A percentile compares a stretch with the other conserved stretches of the same genome.
These are phyloP conservation scores for Trifolium subterraneum DNA, from an alignment of 306 rosid species.

Conservation along the genomic window DNA sequence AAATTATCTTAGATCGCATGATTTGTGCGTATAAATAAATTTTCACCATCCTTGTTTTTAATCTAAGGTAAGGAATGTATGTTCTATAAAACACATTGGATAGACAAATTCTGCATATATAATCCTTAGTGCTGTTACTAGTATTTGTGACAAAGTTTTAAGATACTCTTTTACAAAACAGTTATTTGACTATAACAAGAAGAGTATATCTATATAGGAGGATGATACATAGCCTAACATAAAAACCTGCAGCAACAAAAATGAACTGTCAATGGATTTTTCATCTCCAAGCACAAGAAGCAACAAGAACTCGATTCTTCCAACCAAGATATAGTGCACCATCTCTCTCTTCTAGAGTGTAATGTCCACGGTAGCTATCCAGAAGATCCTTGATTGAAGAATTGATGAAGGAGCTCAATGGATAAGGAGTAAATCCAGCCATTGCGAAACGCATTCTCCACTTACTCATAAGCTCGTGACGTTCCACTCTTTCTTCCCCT, in stretches of 20 bases:
- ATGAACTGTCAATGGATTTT: conserved; percentile 33
- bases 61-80: neutral
- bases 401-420: conserved; percentile 78
- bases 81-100: conserved; percentile 1
- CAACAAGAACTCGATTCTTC: conserved; percentile 67
- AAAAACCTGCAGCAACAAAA: conserved; percentile 43
- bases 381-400: conserved; percentile 78
- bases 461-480: conserved; percentile 72
- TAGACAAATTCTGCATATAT: conserved; percentile 27
- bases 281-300: conserved; percentile 90
- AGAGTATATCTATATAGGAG: conserved; percentile 14
- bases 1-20: too few relatives aligned
- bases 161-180: conserved; percentile 40
- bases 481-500: conserved; percentile 88
- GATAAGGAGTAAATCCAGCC: conserved; percentile 84
- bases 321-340: conserved; percentile 87
- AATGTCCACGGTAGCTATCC: conserved; percentile 71
- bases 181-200: conserved; percentile 33
- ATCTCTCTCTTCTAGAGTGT: conserved; percentile 82
- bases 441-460: conserved; percentile 71
- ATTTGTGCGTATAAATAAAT: too few relatives aligned
- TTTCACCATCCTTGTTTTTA: neutral
- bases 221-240: conserved; percentile 42
- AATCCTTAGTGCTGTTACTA: conserved; percentile 32
- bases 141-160: conserved; percentile 30